These are phyloP conservation scores for Dactylellina sp. DNA, from an alignment of 2,329 filamentous ascomycete genomes.

Conservation along the genomic window DNA sequence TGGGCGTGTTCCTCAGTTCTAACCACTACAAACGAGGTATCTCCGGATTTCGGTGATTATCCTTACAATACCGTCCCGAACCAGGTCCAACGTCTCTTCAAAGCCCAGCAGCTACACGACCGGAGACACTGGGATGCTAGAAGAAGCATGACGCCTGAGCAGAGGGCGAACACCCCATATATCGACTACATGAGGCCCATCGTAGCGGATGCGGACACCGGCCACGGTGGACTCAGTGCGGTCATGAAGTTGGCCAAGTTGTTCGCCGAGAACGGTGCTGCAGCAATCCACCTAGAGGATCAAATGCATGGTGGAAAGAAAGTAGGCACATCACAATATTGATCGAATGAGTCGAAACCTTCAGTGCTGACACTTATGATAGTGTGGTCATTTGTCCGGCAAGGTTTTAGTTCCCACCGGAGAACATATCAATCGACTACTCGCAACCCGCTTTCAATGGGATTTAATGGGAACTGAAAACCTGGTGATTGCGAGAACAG, in stretches of 20 bases:
- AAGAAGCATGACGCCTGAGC: conserved; percentile 78
- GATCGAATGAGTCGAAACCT: background rate
- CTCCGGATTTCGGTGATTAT: conserved; percentile 97
- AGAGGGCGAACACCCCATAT: conserved; percentile 82
- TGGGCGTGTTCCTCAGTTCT: conserved; percentile 97
- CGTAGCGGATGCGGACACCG: conserved; percentile 94
- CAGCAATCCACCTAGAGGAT: conserved; percentile 96
- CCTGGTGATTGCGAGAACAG: conserved; percentile 91
- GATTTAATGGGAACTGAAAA: conserved; percentile 98
- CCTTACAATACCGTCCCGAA: conserved; percentile 99
- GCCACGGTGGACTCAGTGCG: conserved; percentile 89
- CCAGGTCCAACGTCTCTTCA: conserved; percentile 94
- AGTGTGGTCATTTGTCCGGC: conserved; percentile 91
- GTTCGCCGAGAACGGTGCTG: conserved; percentile 96
- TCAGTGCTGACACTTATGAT: conserved; percentile 9
- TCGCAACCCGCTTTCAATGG: conserved; percentile 95
- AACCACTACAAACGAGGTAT: conserved; percentile 95
- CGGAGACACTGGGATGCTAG: conserved; percentile 92
- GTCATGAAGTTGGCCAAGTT: conserved; percentile 97
- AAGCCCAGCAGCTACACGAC: conserved; percentile 96
- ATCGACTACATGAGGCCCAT: conserved; percentile 94
- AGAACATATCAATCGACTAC: conserved; percentile 95
- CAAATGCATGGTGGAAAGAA: conserved; percentile 98
- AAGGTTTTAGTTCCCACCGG: conserved; percentile 94
- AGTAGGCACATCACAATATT: conserved; percentile 16